Evolutionary conservation across 1,284 basidiomycete species (phyloP).

Genomic region (Tilletia setariae): DNA sequence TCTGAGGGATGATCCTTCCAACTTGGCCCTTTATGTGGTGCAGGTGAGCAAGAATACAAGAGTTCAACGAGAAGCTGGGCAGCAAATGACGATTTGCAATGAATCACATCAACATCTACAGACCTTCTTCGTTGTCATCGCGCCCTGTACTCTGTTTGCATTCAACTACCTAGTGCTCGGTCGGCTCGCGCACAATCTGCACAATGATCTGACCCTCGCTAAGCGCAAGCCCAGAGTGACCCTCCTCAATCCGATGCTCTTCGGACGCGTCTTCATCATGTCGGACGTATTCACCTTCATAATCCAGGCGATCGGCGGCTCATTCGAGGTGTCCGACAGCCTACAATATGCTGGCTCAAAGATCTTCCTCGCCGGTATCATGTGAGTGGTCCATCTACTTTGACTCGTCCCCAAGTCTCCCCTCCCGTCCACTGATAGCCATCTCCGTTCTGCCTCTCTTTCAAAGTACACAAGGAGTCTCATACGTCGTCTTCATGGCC

Average conservation of each 20-base stretch:
- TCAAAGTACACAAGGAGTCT: slow-evolving; percentile 25
- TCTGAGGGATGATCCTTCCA: slow-evolving; percentile 22
- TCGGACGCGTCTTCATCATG: slow-evolving; percentile 43
- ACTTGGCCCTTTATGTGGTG: slow-evolving; percentile 27
- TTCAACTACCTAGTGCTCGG: slow-evolving; percentile 47
- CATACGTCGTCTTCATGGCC: slow-evolving; percentile 34
- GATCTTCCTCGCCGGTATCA: slow-evolving; percentile 38
- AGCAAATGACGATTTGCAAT: background rate
- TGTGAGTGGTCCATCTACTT: slow-evolving; percentile 1
- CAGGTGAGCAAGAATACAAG: slow-evolving; percentile 3
- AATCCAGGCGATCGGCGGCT: slow-evolving; percentile 28
- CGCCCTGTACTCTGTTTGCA: slow-evolving; percentile 36
- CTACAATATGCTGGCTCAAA: slow-evolving; percentile 28
- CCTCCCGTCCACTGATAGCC: background rate
- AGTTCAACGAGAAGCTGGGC: too few relatives aligned
- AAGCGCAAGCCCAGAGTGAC: slow-evolving; percentile 25
- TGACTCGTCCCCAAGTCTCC: background rate
- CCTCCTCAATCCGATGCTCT: slow-evolving; percentile 35
- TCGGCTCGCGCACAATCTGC: slow-evolving; percentile 23
- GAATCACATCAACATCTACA: background rate
- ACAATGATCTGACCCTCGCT: slow-evolving; percentile 25
- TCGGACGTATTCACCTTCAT: slow-evolving; percentile 40
- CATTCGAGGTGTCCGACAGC: slow-evolving; percentile 19
- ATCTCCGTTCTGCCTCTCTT: background rate
- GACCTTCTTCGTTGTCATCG: slow-evolving; percentile 37